A percentile compares a stretch with the other conserved stretches of the same genome.
These are phyloP conservation scores for Diospyros lotus DNA, from an alignment of 148 eudicot genomes.

Conservation along the genomic window DNA sequence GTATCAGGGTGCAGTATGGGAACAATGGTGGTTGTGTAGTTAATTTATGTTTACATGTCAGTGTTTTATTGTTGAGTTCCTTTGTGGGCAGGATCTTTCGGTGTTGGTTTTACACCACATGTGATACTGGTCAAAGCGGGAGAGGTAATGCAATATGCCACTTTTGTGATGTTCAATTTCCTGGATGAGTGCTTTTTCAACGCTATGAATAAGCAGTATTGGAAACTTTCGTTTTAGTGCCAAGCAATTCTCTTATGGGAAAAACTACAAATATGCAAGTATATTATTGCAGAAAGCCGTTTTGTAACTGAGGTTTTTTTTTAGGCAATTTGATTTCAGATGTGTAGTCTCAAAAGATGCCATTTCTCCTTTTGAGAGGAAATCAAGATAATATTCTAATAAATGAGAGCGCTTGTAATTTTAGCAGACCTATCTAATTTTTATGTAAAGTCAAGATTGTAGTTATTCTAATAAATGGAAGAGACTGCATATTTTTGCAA, in stretches of 20 bases:
- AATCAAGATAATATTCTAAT: too few species aligned
- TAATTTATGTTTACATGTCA: neutral
- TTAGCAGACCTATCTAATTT: too few species aligned
- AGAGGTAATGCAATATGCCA: conserved; percentile 40
- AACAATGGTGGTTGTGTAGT: neutral
- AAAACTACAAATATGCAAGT: neutral
- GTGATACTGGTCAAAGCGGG: conserved; percentile 76
- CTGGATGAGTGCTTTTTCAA: neutral
- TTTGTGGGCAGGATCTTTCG: conserved; percentile 24
- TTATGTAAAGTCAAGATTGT: too few species aligned
- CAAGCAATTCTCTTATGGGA: neutral
- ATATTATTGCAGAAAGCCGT: neutral
- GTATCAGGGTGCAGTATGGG: neutral
- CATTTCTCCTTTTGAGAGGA: too few species aligned
- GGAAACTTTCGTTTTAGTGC: neutral
- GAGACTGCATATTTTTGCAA: too few species aligned
- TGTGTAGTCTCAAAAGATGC: too few species aligned
- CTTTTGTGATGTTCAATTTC: neutral
- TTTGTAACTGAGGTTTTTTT: neutral
- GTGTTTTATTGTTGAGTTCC: neutral
- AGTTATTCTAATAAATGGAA: too few species aligned
- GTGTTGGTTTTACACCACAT: conserved; percentile 79
- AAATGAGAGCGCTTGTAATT: too few species aligned
- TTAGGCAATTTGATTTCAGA: neutral
- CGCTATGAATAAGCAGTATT: too few species aligned